phyloP scores from a whole-genome alignment of 148 eudicot species.

The Chenopodium quinoa region DNA sequence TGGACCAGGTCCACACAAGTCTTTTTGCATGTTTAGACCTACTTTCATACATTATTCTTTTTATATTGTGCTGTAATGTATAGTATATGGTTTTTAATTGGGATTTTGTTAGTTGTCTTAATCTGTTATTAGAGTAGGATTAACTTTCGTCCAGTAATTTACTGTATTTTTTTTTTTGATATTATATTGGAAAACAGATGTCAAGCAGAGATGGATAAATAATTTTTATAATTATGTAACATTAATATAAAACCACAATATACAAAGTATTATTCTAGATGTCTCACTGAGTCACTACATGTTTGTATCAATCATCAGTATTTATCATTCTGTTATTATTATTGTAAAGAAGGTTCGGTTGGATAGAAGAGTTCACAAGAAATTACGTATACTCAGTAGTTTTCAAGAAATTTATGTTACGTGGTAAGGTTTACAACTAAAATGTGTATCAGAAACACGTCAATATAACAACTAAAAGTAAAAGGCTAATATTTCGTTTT shows the following conservation, averaged over 20 bases:
- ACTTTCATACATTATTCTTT: conserved; percentile 3
- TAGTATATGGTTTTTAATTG: background rate
- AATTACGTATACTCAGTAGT: no score
- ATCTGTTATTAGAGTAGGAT: background rate
- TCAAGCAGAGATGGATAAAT: background rate
- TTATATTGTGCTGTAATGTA: background rate
- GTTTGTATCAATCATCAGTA: background rate
- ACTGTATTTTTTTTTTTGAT: no score
- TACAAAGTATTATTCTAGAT: background rate
- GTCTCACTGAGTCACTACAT: background rate
- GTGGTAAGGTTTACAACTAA: no score
- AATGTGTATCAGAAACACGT: no score
- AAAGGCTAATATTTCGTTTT: no score
- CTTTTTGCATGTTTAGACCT: conserved; percentile 26
- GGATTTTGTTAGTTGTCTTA: background rate
- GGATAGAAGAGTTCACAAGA: no score
- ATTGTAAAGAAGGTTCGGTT: no score
- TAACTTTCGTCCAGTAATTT: background rate
- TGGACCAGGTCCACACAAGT: no score
- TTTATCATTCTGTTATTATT: no score
- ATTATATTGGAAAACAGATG: background rate
- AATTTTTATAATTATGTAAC: background rate
- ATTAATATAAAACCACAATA: no score
- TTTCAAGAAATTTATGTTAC: no score
- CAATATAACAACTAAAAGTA: no score